Conservation (phyloP, 2,329 filamentous ascomycete species). For the Nemania sp. region DNA sequence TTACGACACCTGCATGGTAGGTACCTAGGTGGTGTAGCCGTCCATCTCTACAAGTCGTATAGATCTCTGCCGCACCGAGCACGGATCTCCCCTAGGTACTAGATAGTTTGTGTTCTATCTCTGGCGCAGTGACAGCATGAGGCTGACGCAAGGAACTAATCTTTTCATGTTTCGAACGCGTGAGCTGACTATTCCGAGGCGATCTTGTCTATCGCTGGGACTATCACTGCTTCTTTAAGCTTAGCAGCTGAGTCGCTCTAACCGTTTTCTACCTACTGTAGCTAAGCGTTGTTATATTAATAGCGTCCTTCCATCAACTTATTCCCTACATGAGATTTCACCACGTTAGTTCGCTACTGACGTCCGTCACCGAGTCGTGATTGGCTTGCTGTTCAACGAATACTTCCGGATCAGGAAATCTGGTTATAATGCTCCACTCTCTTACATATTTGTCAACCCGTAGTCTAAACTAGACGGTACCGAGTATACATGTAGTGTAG, state of each 20-base stretch:
- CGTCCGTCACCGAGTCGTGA: not conserved
- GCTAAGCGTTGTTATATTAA: conserved; percentile 16
- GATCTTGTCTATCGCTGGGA: not conserved
- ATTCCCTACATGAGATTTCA: not conserved
- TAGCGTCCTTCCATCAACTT: conserved; percentile 10
- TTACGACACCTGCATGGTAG: not conserved
- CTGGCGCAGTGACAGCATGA: conserved; percentile 17
- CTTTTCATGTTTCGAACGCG: conserved; percentile 14
- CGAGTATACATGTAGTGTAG: not conserved
- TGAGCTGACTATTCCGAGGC: conserved; percentile 24
- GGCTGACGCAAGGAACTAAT: conserved; percentile 22
- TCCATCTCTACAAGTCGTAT: not conserved
- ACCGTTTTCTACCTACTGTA: not conserved
- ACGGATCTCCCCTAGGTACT: not conserved
- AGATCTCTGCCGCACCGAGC: not conserved
- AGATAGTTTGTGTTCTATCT: not conserved
- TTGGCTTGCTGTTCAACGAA: conserved; percentile 15
- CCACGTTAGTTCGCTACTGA: not conserved
- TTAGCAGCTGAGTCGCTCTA: conserved; percentile 16
- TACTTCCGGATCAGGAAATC: conserved; percentile 10
- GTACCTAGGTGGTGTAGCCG: not conserved
- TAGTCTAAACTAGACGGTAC: not conserved
- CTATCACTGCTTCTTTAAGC: conserved; percentile 16
- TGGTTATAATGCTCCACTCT: conserved; percentile 16
- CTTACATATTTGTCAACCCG: conserved; percentile 25